Percentiles rank a stretch among this genome's conserved stretches.
These are phyloP conservation scores for Sclerotinia nivalis DNA, from an alignment of 2,329 filamentous ascomycete genomes.

Conservation along the genomic window DNA sequence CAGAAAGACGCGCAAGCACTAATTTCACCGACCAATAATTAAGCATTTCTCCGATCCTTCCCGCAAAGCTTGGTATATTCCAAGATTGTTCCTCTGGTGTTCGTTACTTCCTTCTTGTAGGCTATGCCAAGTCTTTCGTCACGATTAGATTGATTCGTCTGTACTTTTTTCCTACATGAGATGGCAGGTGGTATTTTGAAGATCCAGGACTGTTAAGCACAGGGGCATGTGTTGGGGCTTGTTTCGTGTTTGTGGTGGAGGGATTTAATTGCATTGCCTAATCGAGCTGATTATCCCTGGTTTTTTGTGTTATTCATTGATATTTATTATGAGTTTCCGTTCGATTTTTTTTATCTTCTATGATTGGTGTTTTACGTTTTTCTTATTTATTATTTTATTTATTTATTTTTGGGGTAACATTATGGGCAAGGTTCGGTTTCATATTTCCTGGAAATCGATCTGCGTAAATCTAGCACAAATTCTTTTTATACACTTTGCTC, in stretches of 20 bases:
- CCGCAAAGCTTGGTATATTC: conserved; percentile 7
- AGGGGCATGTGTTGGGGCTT: neutral
- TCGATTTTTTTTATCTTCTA: neutral
- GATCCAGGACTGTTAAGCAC: neutral
- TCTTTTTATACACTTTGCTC: neutral
- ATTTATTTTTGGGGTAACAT: no score
- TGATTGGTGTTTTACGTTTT: neutral
- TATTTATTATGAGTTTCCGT: neutral
- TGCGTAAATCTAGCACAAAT: neutral
- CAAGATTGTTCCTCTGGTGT: neutral
- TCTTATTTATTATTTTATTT: neutral
- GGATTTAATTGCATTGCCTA: conserved; percentile 1
- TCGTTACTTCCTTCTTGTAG: conserved; percentile 4
- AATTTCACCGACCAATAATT: neutral
- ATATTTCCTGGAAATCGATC: neutral
- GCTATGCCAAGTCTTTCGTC: neutral
- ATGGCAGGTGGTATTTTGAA: neutral
- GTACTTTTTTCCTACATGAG: neutral
- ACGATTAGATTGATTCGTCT: neutral
- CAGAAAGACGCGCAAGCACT: conserved; percentile 11
- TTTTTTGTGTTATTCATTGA: neutral
- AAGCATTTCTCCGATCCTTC: neutral
- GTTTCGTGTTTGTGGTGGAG: neutral
- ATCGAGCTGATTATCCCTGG: neutral
- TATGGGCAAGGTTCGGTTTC: neutral